Evolutionary conservation across 2,329 filamentous ascomycete genomes (phyloP).

Genomic region (Xylariaceae sp.): DNA sequence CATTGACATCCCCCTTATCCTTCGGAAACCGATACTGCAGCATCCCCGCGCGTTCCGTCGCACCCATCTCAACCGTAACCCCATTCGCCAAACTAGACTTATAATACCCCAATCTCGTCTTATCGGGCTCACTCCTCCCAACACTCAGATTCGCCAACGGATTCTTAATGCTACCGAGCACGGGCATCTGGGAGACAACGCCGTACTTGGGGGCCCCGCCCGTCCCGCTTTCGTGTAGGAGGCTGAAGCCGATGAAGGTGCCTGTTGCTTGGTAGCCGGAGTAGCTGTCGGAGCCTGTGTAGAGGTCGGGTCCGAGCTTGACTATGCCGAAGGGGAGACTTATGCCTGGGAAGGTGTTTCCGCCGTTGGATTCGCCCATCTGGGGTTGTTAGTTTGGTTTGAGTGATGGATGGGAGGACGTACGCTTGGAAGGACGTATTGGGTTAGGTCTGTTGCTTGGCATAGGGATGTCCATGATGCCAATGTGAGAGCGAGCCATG

Average conservation of each 20-base stretch:
- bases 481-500: too few species aligned
- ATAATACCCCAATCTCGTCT: constrained; percentile 57
- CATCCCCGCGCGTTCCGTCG: constrained; percentile 52
- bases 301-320: constrained; percentile 47
- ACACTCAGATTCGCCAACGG: constrained; percentile 53
- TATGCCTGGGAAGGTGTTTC: constrained; percentile 48
- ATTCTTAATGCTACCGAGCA: constrained; percentile 45
- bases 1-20: constrained; percentile 34
- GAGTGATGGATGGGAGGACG: too few species aligned
- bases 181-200: constrained; percentile 55
- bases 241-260: constrained; percentile 54
- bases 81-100: constrained; percentile 50
- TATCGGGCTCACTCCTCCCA: constrained; percentile 45
- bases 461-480: neutral
- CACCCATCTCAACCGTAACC: constrained; percentile 53
- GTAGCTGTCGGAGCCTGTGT: constrained; percentile 46
- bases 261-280: constrained; percentile 48
- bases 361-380: constrained; percentile 42
- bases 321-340: constrained; percentile 44
- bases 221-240: constrained; percentile 63
- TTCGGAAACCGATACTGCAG: constrained; percentile 55
- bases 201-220: constrained; percentile 67
- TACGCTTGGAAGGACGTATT: too few species aligned
- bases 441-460: too few species aligned
- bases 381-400: constrained; percentile 20